phyloP scores from a whole-genome alignment of 2,329 filamentous ascomycete species.

The Thelonectria blattea region DNA sequence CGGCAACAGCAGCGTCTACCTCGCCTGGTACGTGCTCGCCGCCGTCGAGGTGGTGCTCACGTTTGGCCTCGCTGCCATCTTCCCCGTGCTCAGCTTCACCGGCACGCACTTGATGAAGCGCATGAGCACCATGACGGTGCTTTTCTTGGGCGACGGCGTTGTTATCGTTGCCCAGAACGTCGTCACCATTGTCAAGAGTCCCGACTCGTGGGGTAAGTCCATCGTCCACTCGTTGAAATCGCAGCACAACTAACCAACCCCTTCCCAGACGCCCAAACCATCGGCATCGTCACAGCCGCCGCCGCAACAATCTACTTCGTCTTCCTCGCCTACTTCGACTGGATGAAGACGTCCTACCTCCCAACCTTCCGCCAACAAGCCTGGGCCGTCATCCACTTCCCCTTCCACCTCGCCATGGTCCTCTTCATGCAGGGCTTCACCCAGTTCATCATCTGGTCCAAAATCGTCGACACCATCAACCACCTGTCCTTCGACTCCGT shows the following conservation, averaged over 20 bases:
- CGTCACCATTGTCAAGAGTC: conserved; percentile 53
- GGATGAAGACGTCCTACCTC: conserved; percentile 68
- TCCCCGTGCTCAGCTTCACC: conserved; percentile 64
- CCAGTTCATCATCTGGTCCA: conserved; percentile 58
- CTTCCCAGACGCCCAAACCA: conserved; percentile 43
- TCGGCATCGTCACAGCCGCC: conserved; percentile 49
- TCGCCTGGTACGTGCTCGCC: conserved; percentile 61
- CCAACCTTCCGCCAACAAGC: conserved; percentile 63
- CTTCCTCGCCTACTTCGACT: conserved; percentile 61
- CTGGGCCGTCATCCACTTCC: conserved; percentile 65
- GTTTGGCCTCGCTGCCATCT: conserved; percentile 60
- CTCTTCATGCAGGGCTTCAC: conserved; percentile 68
- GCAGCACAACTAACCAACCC: conserved; percentile 14
- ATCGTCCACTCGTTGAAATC: fast-evolving
- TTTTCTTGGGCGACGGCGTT: conserved; percentile 70
- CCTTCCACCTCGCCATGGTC: conserved; percentile 67
- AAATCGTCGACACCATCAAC: conserved; percentile 44
- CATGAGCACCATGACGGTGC: conserved; percentile 67
- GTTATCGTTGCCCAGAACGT: conserved; percentile 62
- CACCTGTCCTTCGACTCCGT: conserved; percentile 24
- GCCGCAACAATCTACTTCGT: conserved; percentile 52
- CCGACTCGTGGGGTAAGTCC: conserved; percentile 48
- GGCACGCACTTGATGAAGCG: conserved; percentile 68
- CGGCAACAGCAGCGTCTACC: conserved; percentile 44
- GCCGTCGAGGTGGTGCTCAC: conserved; percentile 58